These are phyloP conservation scores for Tricholoma terreum DNA, from an alignment of 768 basidiomycete species.

Conservation along the genomic window DNA sequence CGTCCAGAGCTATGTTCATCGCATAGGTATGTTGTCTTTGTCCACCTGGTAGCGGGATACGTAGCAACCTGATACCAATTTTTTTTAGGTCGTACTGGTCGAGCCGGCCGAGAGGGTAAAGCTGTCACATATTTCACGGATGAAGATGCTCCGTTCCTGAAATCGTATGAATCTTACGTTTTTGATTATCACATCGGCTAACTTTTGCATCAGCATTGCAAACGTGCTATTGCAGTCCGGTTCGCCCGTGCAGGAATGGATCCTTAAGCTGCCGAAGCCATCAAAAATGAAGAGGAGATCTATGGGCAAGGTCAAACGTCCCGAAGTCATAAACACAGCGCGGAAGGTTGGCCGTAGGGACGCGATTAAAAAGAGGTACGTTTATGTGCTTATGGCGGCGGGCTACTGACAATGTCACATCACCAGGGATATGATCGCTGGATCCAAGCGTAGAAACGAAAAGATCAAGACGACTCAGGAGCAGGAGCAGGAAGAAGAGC, in stretches of 20 bases:
- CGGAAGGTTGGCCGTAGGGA: slow-evolving; percentile 65
- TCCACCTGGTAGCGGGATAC: neutral
- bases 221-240: slow-evolving; percentile 95
- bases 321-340: slow-evolving; percentile 70
- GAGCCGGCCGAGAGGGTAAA: slow-evolving; percentile 88
- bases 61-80: slow-evolving; percentile 4
- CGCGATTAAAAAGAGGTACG: slow-evolving; percentile 70
- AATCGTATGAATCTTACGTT: slow-evolving; percentile 56
- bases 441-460: slow-evolving; percentile 63
- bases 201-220: slow-evolving; percentile 63
- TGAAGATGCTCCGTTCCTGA: slow-evolving; percentile 88
- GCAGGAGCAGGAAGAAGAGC: neutral
- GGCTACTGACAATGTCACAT: slow-evolving; percentile 5
- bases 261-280: slow-evolving; percentile 89
- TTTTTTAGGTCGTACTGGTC: slow-evolving; percentile 80
- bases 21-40: slow-evolving; percentile 62
- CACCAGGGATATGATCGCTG: slow-evolving; percentile 73
- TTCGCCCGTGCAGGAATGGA: slow-evolving; percentile 91
- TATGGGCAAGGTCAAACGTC: slow-evolving; percentile 83
- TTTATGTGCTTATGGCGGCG: neutral
- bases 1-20: slow-evolving; percentile 93
- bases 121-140: slow-evolving; percentile 96
- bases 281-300: slow-evolving; percentile 82
- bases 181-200: slow-evolving; percentile 1
- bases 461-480: slow-evolving; percentile 23